Conservation (phyloP, 768 basidiomycete genomes). For the Lentinula guzmanii region DNA sequence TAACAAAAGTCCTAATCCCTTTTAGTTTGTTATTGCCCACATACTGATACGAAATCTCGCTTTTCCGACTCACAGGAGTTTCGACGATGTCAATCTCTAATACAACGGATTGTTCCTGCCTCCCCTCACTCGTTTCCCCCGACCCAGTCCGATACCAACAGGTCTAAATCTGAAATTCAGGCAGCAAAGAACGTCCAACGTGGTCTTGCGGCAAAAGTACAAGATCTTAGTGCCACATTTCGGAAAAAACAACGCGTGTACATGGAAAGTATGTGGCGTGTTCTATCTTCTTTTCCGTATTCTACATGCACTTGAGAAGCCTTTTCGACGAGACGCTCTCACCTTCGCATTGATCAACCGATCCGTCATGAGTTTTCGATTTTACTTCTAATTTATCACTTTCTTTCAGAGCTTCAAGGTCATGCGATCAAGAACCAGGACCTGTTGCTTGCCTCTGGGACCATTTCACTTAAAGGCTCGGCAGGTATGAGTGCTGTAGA, state of each 20-base stretch:
- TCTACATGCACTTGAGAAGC: constrained; percentile 9
- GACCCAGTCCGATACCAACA: constrained; percentile 29
- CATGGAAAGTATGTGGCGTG: constrained; percentile 80
- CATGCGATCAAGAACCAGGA: constrained; percentile 98
- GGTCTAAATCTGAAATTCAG: constrained; percentile 44
- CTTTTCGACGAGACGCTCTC: constrained; percentile 5
- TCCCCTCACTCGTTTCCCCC: constrained; percentile 64
- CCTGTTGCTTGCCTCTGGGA: constrained; percentile 84
- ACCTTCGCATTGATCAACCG: constrained; percentile 6
- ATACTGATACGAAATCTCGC: constrained; percentile 30
- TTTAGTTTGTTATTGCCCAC: constrained; percentile 10
- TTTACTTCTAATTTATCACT: constrained; percentile 4
- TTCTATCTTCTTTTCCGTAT: constrained; percentile 7
- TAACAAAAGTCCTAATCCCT: constrained; percentile 65
- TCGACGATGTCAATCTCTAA: constrained; percentile 54
- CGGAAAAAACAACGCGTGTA: constrained; percentile 98
- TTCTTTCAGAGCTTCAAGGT: constrained; percentile 76
- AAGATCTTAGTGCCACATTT: constrained; percentile 87
- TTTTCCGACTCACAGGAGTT: constrained; percentile 46
- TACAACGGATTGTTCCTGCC: constrained; percentile 65
- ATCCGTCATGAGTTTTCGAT: constrained; percentile 17
- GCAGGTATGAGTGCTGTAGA: constrained; percentile 82
- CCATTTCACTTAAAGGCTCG: constrained; percentile 72
- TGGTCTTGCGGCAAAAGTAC: constrained; percentile 92
- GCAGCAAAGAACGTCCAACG: constrained; percentile 94